These are phyloP conservation scores for Carex pumila DNA, from an alignment of 176 grass and related monocot genomes.

Conservation along the genomic window DNA sequence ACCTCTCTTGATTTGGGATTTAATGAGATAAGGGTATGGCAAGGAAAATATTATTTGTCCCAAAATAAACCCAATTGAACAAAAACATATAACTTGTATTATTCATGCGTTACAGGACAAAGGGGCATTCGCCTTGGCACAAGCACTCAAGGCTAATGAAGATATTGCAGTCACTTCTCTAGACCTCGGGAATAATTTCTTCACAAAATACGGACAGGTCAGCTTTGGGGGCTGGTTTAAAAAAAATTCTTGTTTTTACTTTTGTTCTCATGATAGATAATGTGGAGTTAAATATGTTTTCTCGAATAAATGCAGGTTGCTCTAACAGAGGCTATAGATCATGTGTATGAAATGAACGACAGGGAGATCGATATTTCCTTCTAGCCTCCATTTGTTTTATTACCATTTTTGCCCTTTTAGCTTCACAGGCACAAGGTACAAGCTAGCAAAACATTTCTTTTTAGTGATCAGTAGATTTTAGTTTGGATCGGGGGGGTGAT, in stretches of 20 bases:
- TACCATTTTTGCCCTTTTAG: neutral
- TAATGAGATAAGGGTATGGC: conserved; percentile 90
- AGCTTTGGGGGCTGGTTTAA: conserved; percentile 11
- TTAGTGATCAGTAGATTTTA: neutral
- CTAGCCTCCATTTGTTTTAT: conserved; percentile 25
- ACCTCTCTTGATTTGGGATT: conserved; percentile 88
- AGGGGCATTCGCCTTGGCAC: conserved; percentile 81
- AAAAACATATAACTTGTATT: neutral
- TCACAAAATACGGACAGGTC: conserved; percentile 94
- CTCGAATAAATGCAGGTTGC: conserved; percentile 66
- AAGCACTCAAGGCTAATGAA: conserved; percentile 93
- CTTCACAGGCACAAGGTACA: neutral
- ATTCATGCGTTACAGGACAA: conserved; percentile 49
- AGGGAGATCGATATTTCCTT: conserved; percentile 91
- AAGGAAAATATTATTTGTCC: neutral
- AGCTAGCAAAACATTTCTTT: neutral
- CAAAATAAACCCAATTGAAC: neutral
- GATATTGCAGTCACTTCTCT: conserved; percentile 73
- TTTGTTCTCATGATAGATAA: neutral
- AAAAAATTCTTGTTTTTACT: neutral
- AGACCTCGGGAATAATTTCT: conserved; percentile 79
- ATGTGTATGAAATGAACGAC: conserved; percentile 83
- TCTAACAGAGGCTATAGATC: conserved; percentile 66
- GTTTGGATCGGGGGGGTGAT: neutral
- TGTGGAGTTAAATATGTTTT: conserved; percentile 19